These are phyloP conservation scores for Arthroderma sp. DNA, from an alignment of 2,329 filamentous ascomycete species.

Conservation along the genomic window DNA sequence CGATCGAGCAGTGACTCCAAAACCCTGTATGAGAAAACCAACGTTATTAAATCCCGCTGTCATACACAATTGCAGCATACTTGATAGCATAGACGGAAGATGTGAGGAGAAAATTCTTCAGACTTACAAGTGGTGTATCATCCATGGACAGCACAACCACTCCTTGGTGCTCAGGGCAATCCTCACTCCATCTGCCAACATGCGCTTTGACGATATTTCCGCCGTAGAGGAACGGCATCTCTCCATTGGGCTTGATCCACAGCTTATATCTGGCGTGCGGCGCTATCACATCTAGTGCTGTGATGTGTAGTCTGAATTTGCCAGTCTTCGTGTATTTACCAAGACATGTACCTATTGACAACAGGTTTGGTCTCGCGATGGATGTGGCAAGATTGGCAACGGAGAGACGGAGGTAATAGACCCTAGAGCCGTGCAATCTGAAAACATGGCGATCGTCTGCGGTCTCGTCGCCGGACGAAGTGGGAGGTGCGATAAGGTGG, in stretches of 20 bases:
- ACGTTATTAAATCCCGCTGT: background rate
- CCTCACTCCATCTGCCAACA: slow-evolving; percentile 74
- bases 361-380: slow-evolving; percentile 65
- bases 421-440: slow-evolving; percentile 65
- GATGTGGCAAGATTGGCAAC: slow-evolving; percentile 86
- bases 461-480: slow-evolving; percentile 51
- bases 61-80: background rate
- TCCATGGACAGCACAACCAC: slow-evolving; percentile 85
- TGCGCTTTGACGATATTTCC: slow-evolving; percentile 77
- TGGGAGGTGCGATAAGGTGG: slow-evolving; percentile 64
- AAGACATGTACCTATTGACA: slow-evolving; percentile 80
- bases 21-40: slow-evolving; percentile 47
- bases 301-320: slow-evolving; percentile 90
- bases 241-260: slow-evolving; percentile 91
- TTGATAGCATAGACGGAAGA: background rate
- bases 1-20: slow-evolving; percentile 79
- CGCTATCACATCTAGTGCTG: slow-evolving; percentile 72
- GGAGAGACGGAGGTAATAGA: slow-evolving; percentile 84
- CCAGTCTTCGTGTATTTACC: slow-evolving; percentile 90
- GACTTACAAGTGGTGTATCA: slow-evolving; percentile 59
- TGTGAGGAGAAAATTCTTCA: background rate
- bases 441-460: slow-evolving; percentile 68
- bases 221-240: slow-evolving; percentile 95
- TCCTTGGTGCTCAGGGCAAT: slow-evolving; percentile 86
- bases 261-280: slow-evolving; percentile 92